A percentile compares a stretch with the other conserved stretches of the same genome.
Evolutionary conservation across 768 basidiomycete species (phyloP).

Genomic region (Arthromyces matolae): DNA sequence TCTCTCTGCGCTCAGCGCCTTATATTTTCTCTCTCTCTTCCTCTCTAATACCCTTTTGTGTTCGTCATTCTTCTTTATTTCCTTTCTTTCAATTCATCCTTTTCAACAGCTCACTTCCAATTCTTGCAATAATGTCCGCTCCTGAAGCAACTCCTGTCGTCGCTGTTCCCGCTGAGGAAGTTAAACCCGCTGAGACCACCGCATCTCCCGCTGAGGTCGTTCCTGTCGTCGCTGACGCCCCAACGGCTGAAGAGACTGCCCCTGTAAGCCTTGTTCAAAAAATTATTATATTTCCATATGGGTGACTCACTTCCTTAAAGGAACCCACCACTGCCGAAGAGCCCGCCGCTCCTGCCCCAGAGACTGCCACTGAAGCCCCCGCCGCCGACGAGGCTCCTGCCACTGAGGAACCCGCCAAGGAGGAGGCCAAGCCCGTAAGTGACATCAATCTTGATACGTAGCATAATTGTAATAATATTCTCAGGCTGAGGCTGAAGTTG

Average conservation of each 20-base stretch:
- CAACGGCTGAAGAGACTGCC: conserved; percentile 33
- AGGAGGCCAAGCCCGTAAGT: conserved; percentile 42
- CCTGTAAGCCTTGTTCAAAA: conserved; percentile 15
- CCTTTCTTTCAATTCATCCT: conserved; percentile 10
- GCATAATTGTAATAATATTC: conserved; percentile 7
- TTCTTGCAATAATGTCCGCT: conserved; percentile 80
- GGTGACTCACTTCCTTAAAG: conserved; percentile 3
- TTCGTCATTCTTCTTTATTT: conserved; percentile 25
- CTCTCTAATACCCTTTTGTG: conserved; percentile 50
- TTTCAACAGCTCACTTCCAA: conserved; percentile 49
- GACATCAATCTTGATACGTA: not conserved
- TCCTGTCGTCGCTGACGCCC: conserved; percentile 54
- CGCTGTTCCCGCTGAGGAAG: conserved; percentile 49
- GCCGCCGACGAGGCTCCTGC: conserved; percentile 18
- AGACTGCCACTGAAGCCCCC: conserved; percentile 17
- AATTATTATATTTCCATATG: not conserved
- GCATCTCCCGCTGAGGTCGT: conserved; percentile 34
- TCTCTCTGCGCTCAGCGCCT: conserved; percentile 47
- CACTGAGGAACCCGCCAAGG: conserved; percentile 32
- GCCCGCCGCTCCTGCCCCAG: conserved; percentile 18
- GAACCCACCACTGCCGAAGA: conserved; percentile 30
- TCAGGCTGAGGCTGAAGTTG: conserved; percentile 38
- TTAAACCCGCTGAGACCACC: conserved; percentile 44
- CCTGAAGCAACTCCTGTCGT: conserved; percentile 50
- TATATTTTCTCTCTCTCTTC: conserved; percentile 54